These are phyloP conservation scores for Saccharomyces hybrid DNA, from an alignment of 1,139 yeast genomes.

Conservation along the genomic window DNA sequence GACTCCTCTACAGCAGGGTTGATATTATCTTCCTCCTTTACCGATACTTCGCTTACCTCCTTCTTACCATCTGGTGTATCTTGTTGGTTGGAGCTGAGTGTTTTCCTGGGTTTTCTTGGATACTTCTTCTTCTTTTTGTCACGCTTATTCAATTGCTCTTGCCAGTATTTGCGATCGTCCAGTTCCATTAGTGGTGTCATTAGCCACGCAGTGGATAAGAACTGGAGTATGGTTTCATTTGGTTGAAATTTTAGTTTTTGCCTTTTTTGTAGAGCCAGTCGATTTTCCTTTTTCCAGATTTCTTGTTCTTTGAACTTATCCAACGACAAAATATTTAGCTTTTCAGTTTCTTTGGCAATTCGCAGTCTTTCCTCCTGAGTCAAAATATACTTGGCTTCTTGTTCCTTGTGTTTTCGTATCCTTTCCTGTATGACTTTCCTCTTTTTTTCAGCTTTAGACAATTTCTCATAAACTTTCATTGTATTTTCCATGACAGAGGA, in stretches of 20 bases:
- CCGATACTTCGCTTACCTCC: conserved; percentile 20
- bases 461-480: conserved; percentile 63
- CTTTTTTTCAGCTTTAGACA: conserved; percentile 63
- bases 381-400: conserved; percentile 43
- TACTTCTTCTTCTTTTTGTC: conserved; percentile 35
- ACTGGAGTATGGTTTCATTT: conserved; percentile 23
- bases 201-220: conserved; percentile 22
- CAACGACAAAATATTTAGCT: conserved; percentile 62
- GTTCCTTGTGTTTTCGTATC: conserved; percentile 28
- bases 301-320: conserved; percentile 79
- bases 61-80: conserved; percentile 8
- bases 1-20: neutral
- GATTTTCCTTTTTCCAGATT: conserved; percentile 66
- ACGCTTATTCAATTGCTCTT: conserved; percentile 35
- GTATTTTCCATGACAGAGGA: conserved; percentile 73
- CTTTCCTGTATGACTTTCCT: conserved; percentile 41
- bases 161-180: conserved; percentile 36
- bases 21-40: neutral
- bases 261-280: conserved; percentile 63
- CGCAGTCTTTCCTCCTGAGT: conserved; percentile 83
- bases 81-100: neutral
- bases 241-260: conserved; percentile 43
- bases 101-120: conserved; percentile 36
- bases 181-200: conserved; percentile 50
- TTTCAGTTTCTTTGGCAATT: conserved; percentile 83